phyloP scores from a whole-genome alignment of 306 rosid species.

The Trifolium fragiferum region DNA sequence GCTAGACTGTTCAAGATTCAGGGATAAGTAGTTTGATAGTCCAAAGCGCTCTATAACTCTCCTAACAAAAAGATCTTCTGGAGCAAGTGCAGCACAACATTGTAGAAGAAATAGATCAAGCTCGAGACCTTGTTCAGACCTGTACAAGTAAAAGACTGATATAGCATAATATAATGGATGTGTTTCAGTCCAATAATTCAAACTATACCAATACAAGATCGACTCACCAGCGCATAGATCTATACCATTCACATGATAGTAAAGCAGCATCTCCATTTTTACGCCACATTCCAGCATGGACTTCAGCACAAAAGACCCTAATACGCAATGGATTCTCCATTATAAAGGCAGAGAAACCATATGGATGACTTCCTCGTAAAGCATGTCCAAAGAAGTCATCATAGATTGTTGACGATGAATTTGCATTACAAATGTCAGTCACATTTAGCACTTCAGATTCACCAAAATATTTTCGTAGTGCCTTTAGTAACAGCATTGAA shows the following conservation, averaged over 20 bases:
- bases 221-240: constrained; percentile 86
- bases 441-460: constrained; percentile 55
- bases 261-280: constrained; percentile 86
- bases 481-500: constrained; percentile 81
- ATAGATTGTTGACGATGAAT: constrained; percentile 50
- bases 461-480: constrained; percentile 71
- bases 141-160: constrained; percentile 46
- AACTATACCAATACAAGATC: constrained; percentile 31
- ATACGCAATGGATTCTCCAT: constrained; percentile 98
- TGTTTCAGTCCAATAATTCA: constrained; percentile 37
- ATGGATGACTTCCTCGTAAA: constrained; percentile 83
- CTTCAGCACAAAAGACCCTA: constrained; percentile 93
- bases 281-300: constrained; percentile 98
- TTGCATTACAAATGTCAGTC: constrained; percentile 48
- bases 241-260: constrained; percentile 81
- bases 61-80: constrained; percentile 72
- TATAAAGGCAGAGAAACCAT: constrained; percentile 85
- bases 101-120: constrained; percentile 95
- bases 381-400: constrained; percentile 71
- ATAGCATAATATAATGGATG: constrained; percentile 14
- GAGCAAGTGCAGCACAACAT: constrained; percentile 94
- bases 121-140: constrained; percentile 96
- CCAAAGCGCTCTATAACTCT: constrained; percentile 91
- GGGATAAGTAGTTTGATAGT: constrained; percentile 69
- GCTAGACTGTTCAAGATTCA: constrained; percentile 67